Evolutionary conservation across 768 basidiomycete species (phyloP).

Genomic region (Hemileccinum rubropunctum): DNA sequence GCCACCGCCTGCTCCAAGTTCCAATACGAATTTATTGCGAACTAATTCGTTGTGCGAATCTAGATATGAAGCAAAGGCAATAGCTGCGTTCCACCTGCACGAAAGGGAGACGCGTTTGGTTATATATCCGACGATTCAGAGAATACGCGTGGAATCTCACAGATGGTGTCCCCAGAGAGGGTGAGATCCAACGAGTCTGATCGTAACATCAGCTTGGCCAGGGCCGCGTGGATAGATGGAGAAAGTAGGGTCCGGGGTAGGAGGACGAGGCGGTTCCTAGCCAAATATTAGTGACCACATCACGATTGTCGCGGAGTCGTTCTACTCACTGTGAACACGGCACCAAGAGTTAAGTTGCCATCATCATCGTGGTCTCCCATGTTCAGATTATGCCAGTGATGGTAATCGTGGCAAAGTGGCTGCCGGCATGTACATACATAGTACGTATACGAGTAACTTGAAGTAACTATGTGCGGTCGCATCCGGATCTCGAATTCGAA

Average conservation of each 20-base stretch:
- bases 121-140: background rate
- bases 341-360: no score
- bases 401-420: no score
- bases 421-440: no score
- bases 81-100: constrained; percentile 76
- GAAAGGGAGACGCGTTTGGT: background rate
- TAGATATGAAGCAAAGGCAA: constrained; percentile 67
- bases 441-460: no score
- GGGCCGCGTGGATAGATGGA: constrained; percentile 44
- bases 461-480: no score
- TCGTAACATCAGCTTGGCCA: constrained; percentile 39
- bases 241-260: constrained; percentile 60
- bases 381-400: no score
- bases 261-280: constrained; percentile 63
- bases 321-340: no score
- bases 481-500: no score
- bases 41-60: constrained; percentile 53
- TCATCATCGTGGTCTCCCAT: no score
- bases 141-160: constrained; percentile 37
- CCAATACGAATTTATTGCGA: constrained; percentile 55
- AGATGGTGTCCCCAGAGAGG: constrained; percentile 81
- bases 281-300: background rate
- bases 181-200: constrained; percentile 75
- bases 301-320: no score
- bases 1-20: constrained; percentile 92